Base-by-base conservation (phyloP, 768 basidiomycete species). In the Suillus luteus region DNA sequence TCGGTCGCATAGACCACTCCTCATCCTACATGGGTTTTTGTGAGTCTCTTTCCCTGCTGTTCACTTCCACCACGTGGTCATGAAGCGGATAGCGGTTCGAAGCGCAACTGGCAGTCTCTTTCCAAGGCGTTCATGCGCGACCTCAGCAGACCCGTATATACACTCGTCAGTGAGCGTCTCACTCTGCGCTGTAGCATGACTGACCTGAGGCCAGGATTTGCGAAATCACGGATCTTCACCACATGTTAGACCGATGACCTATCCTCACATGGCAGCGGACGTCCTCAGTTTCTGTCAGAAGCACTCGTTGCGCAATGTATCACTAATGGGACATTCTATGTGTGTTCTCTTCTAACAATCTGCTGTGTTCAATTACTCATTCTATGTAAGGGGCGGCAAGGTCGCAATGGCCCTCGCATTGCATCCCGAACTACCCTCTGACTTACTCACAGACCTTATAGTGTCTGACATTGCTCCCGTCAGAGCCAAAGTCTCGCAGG, bases 261-360 rank as follows among this genome's bases (percentile, higher is more conserved):
- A 96, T 72, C 72, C 77, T 11, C 82, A 87, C 43, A 92, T 96
- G 92, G 93, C 92, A 0, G 76, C 77, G 5, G 95, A 97, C 69
- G 84, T 96, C 14, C 75, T 88, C 1, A 78, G 84, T 52, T 93
- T 95, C 70, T 83, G 91, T 64, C 69, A 78, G 19, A 76, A 79
- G 40, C 83, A 85, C 55, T 77, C 78, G 0, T 72, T 92, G 46
- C 78, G 79, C 2, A 79, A 89, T 19, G 82, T 95, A 19, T 85
- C 91, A 2, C 81, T 97, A 5, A 78, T 96, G 4, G 95, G 95
- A 0, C 95, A 96, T 73, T 96, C 94, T 2, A 95, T 96, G 95
- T 94, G 67, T 61, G 90, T 78, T 62, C 22, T 43, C 3, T 37
- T 57, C 33, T 22, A 37, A 8, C 17, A 12, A 14, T 40, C 19